Base-by-base conservation (phyloP, 2,329 filamentous ascomycete species). In the Colletotrichum kahawae region DNA sequence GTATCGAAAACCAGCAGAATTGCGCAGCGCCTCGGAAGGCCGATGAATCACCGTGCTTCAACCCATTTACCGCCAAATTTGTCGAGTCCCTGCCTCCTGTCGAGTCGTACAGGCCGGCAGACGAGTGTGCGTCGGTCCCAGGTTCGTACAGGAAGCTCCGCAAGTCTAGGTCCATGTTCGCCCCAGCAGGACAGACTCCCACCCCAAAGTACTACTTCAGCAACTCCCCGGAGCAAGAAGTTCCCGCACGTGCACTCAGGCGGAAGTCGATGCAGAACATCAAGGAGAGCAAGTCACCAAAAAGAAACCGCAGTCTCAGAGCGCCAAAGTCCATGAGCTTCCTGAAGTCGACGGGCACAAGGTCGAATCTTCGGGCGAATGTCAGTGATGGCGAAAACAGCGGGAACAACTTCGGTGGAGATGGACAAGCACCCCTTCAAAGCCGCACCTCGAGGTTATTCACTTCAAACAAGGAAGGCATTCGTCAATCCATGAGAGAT, bases 271-370 rank as follows among this genome's bases (percentile, higher is more conserved):
- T 71, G 36, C 43, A 65, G 31, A 51, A 75, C 16, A 62, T 34
- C 27, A 70, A 71, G 5, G 60, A 59, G 7, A 38, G 18, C 7
- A 48, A n/a, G 21, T 34, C 57, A 1, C 14, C 48, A 6, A 60
- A 29, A 21, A 31, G 34, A 34, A 18, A 38, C 2, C 27, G 38
- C 5, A 57, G 48, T 10, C 77, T 91, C 18, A 86, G 87, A 75
- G 81, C 86, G 4, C 88, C 88, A 1, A 90, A 88, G 66, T 92
- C 91, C 4, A 90, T 90, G 88, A 90, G 87, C 76, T 89, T 91
- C 76, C 81, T 91, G 31, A 81, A 79, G 13, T 48, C 16, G 8
- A 2, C 60, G 13, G 60, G 34, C 16, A 63, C 60, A 16, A 63
- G 43, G 0, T 48, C 31, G 21, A 63, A 63, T 34, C 27, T 33